Conservation (phyloP, 371 early-diverging fungal species). For the Mortierella sp. region DNA sequence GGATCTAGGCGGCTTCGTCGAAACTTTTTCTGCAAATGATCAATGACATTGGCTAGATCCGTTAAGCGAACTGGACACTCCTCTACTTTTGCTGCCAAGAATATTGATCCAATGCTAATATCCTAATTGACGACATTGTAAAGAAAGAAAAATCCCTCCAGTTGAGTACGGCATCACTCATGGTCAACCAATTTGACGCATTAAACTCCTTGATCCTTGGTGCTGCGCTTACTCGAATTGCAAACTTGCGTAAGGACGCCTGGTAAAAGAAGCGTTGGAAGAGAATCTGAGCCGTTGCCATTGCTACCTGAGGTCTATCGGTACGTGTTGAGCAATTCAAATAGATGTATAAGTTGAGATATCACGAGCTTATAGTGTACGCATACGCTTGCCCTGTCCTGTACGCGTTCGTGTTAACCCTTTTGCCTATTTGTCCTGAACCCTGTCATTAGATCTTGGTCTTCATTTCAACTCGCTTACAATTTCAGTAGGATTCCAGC, state of each 20-base stretch:
- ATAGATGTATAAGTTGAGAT: not conserved
- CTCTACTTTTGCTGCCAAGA: slow-evolving; percentile 93
- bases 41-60: slow-evolving; percentile 84
- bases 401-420: not conserved
- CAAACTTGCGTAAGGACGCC: slow-evolving; percentile 79
- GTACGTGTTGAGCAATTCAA: not conserved
- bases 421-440: not conserved
- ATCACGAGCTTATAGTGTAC: not conserved
- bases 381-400: not conserved
- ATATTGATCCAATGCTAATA: slow-evolving; percentile 86
- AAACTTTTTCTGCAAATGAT: slow-evolving; percentile 73
- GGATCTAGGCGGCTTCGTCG: slow-evolving; percentile 65
- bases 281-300: slow-evolving; percentile 96
- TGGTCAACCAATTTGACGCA: not conserved
- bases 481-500: slow-evolving; percentile 87
- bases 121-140: slow-evolving; percentile 63
- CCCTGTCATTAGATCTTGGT: not conserved
- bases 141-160: slow-evolving; percentile 8
- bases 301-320: slow-evolving; percentile 90
- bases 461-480: slow-evolving; percentile 62
- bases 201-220: not conserved
- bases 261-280: slow-evolving; percentile 93
- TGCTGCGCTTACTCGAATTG: slow-evolving; percentile 68
- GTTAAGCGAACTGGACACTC: slow-evolving; percentile 83
- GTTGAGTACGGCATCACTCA: not conserved